Conservation (phyloP, 306 rosid species). For the Boehmeria nivea region DNA sequence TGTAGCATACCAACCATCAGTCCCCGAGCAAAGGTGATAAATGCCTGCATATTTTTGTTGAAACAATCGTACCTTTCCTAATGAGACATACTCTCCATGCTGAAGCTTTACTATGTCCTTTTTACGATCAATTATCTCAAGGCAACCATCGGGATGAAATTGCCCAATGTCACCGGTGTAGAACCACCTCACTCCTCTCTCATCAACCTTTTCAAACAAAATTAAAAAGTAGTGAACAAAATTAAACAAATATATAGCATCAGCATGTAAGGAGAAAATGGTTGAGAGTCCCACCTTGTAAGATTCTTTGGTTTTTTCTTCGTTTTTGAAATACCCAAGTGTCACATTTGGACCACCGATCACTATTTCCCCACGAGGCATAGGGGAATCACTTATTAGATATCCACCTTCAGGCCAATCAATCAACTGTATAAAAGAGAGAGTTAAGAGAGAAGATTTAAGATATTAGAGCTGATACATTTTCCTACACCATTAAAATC, state of each 20-base stretch:
- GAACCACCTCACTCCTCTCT: conserved; percentile 88
- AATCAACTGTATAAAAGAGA: conserved; percentile 53
- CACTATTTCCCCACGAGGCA: conserved; percentile 94
- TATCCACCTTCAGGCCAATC: conserved; percentile 97
- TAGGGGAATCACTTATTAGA: conserved; percentile 53
- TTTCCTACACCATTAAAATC: too few species aligned
- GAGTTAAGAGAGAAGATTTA: conserved; percentile 3
- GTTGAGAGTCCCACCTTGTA: conserved; percentile 60
- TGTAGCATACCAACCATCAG: conserved; percentile 34
- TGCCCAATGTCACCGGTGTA: conserved; percentile 88
- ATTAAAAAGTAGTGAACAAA: background rate
- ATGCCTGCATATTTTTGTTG: conserved; percentile 13
- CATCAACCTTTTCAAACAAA: conserved; percentile 61
- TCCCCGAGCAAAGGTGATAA: conserved; percentile 8
- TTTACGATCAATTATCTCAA: conserved; percentile 90
- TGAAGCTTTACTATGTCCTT: conserved; percentile 97
- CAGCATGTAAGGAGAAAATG: background rate
- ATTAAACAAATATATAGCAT: background rate
- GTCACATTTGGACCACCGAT: conserved; percentile 93
- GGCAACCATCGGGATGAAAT: conserved; percentile 86
- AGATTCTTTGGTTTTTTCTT: conserved; percentile 77
- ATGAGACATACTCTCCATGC: conserved; percentile 94
- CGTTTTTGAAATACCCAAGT: conserved; percentile 90
- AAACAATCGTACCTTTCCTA: conserved; percentile 70
- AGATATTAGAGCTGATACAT: background rate